A percentile compares a stretch with the other conserved stretches of the same genome.
phyloP scores from a whole-genome alignment of 768 basidiomycete species.

The Paxillus ammoniavirescens region DNA sequence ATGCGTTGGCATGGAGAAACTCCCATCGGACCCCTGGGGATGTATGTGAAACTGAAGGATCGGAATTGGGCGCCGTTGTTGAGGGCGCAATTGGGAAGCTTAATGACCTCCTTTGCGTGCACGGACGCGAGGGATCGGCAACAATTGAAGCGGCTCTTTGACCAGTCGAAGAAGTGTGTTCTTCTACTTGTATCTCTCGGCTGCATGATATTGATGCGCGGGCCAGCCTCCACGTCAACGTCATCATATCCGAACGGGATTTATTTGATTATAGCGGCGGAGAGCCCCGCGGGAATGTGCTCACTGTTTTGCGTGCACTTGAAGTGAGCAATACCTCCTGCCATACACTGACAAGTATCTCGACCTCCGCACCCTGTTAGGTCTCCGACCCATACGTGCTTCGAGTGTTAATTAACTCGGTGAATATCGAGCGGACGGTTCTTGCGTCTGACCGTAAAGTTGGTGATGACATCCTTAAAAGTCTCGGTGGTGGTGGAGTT shows the following conservation, averaged over 20 bases:
- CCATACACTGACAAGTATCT: background rate
- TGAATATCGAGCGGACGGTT: conserved; percentile 67
- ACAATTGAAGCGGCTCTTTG: conserved; percentile 55
- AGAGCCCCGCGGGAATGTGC: conserved; percentile 59
- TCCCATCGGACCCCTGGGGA: conserved; percentile 80
- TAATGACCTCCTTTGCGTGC: conserved; percentile 71
- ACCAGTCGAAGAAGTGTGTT: conserved; percentile 61
- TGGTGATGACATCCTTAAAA: conserved; percentile 53
- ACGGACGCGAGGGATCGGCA: conserved; percentile 64
- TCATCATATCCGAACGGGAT: conserved; percentile 70
- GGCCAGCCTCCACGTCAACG: conserved; percentile 43
- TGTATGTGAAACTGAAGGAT: conserved; percentile 73
- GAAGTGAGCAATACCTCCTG: conserved; percentile 48
- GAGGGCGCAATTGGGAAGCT: conserved; percentile 52
- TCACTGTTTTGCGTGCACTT: conserved; percentile 80
- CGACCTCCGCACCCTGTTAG: conserved; percentile 38
- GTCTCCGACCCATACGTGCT: conserved; percentile 71
- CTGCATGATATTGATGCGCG: conserved; percentile 9
- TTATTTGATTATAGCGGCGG: conserved; percentile 78
- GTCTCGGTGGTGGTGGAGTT: conserved; percentile 46
- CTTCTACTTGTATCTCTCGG: conserved; percentile 12
- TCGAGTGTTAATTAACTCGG: conserved; percentile 77
- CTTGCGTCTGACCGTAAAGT: conserved; percentile 63
- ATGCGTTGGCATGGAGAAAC: conserved; percentile 61
- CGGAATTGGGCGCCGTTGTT: conserved; percentile 65